These are phyloP conservation scores for Vanrija sp. DNA, from an alignment of 1,284 basidiomycete genomes.

Conservation along the genomic window DNA sequence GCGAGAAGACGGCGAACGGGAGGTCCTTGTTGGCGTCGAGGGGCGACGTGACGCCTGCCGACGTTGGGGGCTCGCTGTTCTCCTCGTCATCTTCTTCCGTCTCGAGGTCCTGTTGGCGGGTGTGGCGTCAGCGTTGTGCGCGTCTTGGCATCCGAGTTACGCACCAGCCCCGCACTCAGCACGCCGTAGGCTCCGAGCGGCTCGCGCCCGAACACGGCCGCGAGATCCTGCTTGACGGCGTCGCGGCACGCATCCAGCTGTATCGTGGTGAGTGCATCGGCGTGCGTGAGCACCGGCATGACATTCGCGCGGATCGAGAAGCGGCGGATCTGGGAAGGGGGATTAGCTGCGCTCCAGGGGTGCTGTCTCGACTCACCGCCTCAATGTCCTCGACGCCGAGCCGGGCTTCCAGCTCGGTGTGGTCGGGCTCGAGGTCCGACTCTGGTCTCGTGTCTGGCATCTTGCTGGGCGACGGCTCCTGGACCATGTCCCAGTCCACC, in stretches of 20 bases:
- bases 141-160: slow-evolving; percentile 8
- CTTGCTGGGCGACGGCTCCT: slow-evolving; percentile 7
- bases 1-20: slow-evolving; percentile 26
- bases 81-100: slow-evolving; percentile 7
- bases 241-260: slow-evolving; percentile 26
- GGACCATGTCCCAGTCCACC: slow-evolving; percentile 17
- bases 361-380: slow-evolving; percentile 9
- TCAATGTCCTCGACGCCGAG: slow-evolving; percentile 17
- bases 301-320: slow-evolving; percentile 35
- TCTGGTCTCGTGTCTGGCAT: slow-evolving; percentile 4
- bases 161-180: slow-evolving; percentile 7
- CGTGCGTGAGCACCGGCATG: slow-evolving; percentile 37
- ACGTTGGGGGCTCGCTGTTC: slow-evolving; percentile 1
- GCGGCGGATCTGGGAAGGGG: slow-evolving; percentile 28
- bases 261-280: slow-evolving; percentile 31
- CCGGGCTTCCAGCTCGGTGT: slow-evolving; percentile 7
- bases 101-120: slow-evolving; percentile 1
- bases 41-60: neutral
- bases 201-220: slow-evolving; percentile 16
- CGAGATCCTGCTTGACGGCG: slow-evolving; percentile 30
- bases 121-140: neutral
- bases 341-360: neutral
- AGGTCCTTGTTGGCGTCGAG: slow-evolving; percentile 7
- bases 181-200: slow-evolving; percentile 15
- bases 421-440: slow-evolving; percentile 10